Evolutionary conservation across 2,329 filamentous ascomycete genomes (phyloP).

Genomic region (Trichoderma hamatum): DNA sequence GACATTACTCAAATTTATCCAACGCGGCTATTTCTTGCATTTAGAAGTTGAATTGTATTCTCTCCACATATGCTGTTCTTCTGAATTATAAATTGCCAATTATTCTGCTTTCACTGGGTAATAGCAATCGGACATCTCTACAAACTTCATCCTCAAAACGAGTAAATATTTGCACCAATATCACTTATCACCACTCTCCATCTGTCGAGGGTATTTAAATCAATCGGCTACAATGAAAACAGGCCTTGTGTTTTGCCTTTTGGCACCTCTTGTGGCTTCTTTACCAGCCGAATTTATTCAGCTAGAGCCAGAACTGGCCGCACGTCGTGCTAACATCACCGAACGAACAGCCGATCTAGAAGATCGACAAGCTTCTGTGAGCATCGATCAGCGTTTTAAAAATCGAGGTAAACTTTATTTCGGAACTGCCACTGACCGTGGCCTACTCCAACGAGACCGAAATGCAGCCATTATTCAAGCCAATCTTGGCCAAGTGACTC

Average conservation of each 20-base stretch:
- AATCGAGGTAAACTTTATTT: conserved; percentile 4
- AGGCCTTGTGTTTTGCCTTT: not conserved
- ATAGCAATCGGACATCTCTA: not conserved
- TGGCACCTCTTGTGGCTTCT: not conserved
- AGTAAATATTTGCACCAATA: not conserved
- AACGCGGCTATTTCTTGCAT: not conserved
- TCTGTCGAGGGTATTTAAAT: not conserved
- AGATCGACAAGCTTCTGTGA: conserved; percentile 6
- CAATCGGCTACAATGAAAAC: not conserved
- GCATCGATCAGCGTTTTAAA: conserved; percentile 5
- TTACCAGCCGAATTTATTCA: not conserved
- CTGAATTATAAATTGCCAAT: not conserved
- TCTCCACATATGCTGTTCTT: not conserved
- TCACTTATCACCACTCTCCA: not conserved
- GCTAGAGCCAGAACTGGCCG: conserved; percentile 2
- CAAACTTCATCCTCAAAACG: not conserved
- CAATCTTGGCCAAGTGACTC: conserved; percentile 11
- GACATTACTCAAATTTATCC: not conserved
- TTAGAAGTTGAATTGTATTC: not conserved
- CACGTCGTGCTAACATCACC: conserved; percentile 6
- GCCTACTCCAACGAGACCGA: conserved; percentile 5
- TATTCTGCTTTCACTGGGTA: not conserved
- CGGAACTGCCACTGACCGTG: conserved; percentile 13
- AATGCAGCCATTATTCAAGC: conserved; percentile 13
- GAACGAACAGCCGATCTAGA: not conserved